Evolutionary conservation across 1,284 basidiomycete genomes (phyloP).

Genomic region (Malassezia equina): DNA sequence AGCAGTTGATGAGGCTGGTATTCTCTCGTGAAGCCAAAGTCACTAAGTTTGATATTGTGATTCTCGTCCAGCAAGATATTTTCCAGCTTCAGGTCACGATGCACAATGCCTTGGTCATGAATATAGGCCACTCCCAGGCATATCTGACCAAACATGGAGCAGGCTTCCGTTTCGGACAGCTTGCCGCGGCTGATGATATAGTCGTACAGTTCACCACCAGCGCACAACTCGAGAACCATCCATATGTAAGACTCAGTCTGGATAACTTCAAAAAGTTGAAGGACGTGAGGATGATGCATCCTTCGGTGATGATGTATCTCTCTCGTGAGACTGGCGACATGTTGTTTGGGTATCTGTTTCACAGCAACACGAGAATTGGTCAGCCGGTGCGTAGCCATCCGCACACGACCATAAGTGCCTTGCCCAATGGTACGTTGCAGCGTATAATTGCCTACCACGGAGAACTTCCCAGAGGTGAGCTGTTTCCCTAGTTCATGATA

Average conservation of each 20-base stretch:
- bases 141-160: slow-evolving; percentile 49
- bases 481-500: slow-evolving; percentile 96
- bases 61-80: slow-evolving; percentile 51
- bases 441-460: slow-evolving; percentile 88
- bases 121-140: slow-evolving; percentile 50
- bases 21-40: slow-evolving; percentile 93
- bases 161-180: slow-evolving; percentile 44
- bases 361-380: slow-evolving; percentile 63
- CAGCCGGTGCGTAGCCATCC: slow-evolving; percentile 80
- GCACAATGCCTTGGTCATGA: slow-evolving; percentile 49
- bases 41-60: slow-evolving; percentile 58
- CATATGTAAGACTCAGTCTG: slow-evolving; percentile 89
- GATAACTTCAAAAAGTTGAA: slow-evolving; percentile 93
- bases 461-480: slow-evolving; percentile 73
- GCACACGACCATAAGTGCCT: slow-evolving; percentile 82
- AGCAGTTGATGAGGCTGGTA: slow-evolving; percentile 72
- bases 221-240: slow-evolving; percentile 93
- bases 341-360: slow-evolving; percentile 93
- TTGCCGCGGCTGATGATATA: slow-evolving; percentile 49
- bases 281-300: slow-evolving; percentile 85
- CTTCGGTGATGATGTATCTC: slow-evolving; percentile 97
- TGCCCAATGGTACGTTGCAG: slow-evolving; percentile 90
- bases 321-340: slow-evolving; percentile 62
- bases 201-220: slow-evolving; percentile 60
- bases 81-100: slow-evolving; percentile 54